Evolutionary conservation across 2,329 filamentous ascomycete species (phyloP).

Genomic region (Aspergillus ruber): DNA sequence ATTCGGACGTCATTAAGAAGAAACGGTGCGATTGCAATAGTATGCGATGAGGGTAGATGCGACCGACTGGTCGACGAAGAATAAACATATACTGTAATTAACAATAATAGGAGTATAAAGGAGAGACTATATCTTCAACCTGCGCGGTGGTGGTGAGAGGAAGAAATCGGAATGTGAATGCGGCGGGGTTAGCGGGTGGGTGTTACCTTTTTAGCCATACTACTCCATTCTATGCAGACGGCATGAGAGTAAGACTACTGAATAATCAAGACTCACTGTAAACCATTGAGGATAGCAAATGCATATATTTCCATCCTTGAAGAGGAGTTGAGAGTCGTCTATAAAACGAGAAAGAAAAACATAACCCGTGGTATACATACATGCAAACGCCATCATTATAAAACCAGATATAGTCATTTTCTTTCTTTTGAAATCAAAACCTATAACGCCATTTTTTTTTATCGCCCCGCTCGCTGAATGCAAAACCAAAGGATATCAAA

Average conservation of each 20-base stretch:
- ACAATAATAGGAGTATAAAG: too few species aligned
- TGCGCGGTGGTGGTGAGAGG: too few species aligned
- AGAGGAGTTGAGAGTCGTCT: slow-evolving; percentile 23
- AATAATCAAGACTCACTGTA: not conserved
- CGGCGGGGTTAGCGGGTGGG: too few species aligned
- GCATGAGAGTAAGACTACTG: not conserved
- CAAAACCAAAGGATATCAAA: slow-evolving; percentile 9
- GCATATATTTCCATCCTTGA: slow-evolving; percentile 4
- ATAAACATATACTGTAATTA: not conserved
- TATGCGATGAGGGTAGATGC: not conserved
- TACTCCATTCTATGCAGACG: too few species aligned
- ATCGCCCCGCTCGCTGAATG: slow-evolving; percentile 15
- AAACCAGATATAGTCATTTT: not conserved
- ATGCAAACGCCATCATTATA: slow-evolving; percentile 8
- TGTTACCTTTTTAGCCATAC: too few species aligned
- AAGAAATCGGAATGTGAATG: too few species aligned
- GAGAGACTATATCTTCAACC: too few species aligned
- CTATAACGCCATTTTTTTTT: slow-evolving; percentile 11
- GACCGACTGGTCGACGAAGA: not conserved
- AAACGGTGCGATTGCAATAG: not conserved
- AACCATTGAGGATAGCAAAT: too few species aligned
- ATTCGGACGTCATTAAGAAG: slow-evolving; percentile 1
- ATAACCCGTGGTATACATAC: slow-evolving; percentile 14
- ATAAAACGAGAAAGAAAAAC: slow-evolving; percentile 9
- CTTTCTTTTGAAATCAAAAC: slow-evolving; percentile 2